Conservation (phyloP, 139 green algal species). For the Chlorella sorokiniana region DNA sequence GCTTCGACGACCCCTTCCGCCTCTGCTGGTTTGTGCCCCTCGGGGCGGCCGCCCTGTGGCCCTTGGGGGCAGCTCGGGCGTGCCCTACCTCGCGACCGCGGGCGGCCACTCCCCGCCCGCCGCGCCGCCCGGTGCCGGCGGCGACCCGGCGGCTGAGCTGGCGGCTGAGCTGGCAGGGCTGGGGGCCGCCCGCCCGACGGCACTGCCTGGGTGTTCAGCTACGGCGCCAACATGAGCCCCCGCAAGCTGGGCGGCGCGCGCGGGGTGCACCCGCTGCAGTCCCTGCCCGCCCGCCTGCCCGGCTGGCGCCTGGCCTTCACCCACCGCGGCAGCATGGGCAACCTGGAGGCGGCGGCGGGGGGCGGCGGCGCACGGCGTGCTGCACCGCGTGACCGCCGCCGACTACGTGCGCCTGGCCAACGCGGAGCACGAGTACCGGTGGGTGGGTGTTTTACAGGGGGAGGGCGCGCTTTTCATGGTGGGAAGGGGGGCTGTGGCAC, state of each 20-base stretch:
- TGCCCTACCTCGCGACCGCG: slow-evolving; percentile 43
- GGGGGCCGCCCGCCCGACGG: not conserved
- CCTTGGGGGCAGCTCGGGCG: not conserved
- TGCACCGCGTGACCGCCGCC: slow-evolving; percentile 43
- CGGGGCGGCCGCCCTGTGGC: slow-evolving; percentile 21
- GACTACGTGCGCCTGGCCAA: slow-evolving; percentile 50
- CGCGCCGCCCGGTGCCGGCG: not conserved
- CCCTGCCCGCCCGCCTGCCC: slow-evolving; percentile 35
- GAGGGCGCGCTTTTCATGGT: not conserved
- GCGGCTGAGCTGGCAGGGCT: not conserved
- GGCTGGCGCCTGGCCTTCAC: slow-evolving; percentile 56
- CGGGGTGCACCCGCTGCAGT: slow-evolving; percentile 49
- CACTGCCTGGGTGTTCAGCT: slow-evolving; percentile 67
- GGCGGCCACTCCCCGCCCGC: not conserved
- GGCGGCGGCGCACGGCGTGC: slow-evolving; percentile 58
- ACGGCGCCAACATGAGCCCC: slow-evolving; percentile 63
- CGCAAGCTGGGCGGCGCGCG: slow-evolving; percentile 47
- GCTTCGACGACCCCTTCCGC: slow-evolving; percentile 56
- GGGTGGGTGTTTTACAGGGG: not conserved
- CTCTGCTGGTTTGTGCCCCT: slow-evolving; percentile 57
- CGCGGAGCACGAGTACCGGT: slow-evolving; percentile 69
- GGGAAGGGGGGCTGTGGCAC: not conserved
- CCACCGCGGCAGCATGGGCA: slow-evolving; percentile 55
- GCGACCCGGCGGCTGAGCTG: not conserved
- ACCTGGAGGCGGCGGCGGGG: slow-evolving; percentile 28